Conservation (phyloP, 2,329 filamentous ascomycete species). For the Xylaria polymorpha region DNA sequence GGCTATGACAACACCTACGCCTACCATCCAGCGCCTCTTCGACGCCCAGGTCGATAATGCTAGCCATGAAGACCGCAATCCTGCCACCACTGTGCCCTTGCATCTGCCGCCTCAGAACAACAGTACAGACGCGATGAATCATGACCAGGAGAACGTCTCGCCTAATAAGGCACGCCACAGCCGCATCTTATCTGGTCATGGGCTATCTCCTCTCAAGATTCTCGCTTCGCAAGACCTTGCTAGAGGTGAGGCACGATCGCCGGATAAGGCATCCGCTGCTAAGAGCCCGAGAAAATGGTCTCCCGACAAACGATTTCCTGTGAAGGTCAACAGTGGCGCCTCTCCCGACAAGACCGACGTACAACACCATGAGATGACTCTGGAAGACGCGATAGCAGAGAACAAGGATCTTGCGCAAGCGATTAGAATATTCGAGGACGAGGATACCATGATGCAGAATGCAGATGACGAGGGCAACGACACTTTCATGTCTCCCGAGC, state of each 20-base stretch:
- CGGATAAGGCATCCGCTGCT: conserved; percentile 37
- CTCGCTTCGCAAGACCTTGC: conserved; percentile 50
- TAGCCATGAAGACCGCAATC: neutral
- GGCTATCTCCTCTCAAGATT: conserved; percentile 69
- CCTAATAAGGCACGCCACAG: conserved; percentile 63
- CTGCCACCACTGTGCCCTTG: neutral
- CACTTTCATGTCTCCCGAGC: conserved; percentile 47
- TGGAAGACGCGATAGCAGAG: conserved; percentile 65
- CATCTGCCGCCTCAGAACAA: conserved; percentile 29
- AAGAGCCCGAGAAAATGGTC: conserved; percentile 57
- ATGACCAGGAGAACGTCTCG: conserved; percentile 61
- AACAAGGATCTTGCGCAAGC: conserved; percentile 68
- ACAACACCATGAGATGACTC: conserved; percentile 53
- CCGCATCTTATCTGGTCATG: conserved; percentile 67
- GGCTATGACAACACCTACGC: conserved; percentile 21
- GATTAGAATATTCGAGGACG: conserved; percentile 72
- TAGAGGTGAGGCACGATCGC: conserved; percentile 46
- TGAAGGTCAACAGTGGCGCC: conserved; percentile 59
- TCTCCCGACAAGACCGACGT: conserved; percentile 38
- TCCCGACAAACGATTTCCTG: conserved; percentile 70
- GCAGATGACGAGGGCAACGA: conserved; percentile 48
- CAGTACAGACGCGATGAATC: conserved; percentile 21
- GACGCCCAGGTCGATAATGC: neutral
- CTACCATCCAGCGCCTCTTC: conserved; percentile 33
- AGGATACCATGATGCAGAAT: conserved; percentile 51